These are phyloP conservation scores for Lasiosphaeria miniovina DNA, from an alignment of 495 filamentous ascomycete genomes.

Conservation along the genomic window DNA sequence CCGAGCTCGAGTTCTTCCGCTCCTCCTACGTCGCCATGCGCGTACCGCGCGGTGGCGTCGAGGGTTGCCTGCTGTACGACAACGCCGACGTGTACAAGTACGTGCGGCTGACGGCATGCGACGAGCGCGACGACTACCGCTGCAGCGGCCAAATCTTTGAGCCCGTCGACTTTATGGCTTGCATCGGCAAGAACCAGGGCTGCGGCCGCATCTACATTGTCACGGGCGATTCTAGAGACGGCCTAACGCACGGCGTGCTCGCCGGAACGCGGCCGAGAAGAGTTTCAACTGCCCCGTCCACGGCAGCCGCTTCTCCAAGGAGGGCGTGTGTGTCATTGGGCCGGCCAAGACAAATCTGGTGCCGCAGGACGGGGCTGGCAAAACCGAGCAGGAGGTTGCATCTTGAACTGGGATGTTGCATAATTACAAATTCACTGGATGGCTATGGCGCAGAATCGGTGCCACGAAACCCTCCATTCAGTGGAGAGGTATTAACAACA, in stretches of 20 bases:
- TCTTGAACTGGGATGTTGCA: too few relatives aligned
- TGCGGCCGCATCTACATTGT: constrained; percentile 48
- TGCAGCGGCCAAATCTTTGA: constrained; percentile 61
- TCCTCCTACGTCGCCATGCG: constrained; percentile 59
- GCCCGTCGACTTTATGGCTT: constrained; percentile 54
- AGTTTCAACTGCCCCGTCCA: constrained; percentile 56
- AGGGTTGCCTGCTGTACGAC: constrained; percentile 57
- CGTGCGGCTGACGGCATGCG: constrained; percentile 49
- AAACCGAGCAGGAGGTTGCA: constrained; percentile 10
- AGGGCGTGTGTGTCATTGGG: constrained; percentile 50
- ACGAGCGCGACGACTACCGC: constrained; percentile 51
- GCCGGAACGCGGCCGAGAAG: constrained; percentile 54
- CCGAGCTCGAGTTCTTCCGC: constrained; percentile 48
- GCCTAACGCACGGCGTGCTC: constrained; percentile 55
- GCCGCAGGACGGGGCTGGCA: constrained; percentile 21
- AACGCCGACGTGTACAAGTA: constrained; percentile 54
- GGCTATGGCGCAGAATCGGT: too few relatives aligned
- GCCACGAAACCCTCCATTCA: too few relatives aligned
- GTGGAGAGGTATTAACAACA: too few relatives aligned
- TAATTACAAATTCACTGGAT: too few relatives aligned
- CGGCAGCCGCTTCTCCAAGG: constrained; percentile 52
- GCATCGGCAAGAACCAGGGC: constrained; percentile 56
- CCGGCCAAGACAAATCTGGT: constrained; percentile 43
- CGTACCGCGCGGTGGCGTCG: constrained; percentile 46
- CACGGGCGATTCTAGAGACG: constrained; percentile 59